Evolutionary conservation across 2,329 filamentous ascomycete species (phyloP).

Genomic region (Zymoseptoria crescenta): DNA sequence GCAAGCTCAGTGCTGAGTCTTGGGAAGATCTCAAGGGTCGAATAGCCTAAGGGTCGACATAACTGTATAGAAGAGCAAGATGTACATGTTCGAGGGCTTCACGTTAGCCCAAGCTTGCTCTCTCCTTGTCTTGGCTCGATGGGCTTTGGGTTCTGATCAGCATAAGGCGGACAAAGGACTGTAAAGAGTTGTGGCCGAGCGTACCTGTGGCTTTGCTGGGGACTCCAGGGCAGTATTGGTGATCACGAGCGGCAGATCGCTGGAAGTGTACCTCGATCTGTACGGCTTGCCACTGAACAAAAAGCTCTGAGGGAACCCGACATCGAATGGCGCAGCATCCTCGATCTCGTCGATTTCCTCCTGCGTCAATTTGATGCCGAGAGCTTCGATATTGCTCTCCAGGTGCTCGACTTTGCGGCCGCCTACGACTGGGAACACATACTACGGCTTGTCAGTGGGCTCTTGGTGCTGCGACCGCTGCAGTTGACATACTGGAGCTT

Average conservation of each 20-base stretch:
- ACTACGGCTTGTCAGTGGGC: not conserved
- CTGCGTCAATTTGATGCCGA: constrained; percentile 51
- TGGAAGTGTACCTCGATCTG: constrained; percentile 10
- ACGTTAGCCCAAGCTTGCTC: constrained; percentile 8
- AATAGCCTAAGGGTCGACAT: not conserved
- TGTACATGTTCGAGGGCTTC: not conserved
- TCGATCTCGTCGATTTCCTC: constrained; percentile 63
- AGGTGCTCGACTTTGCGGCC: constrained; percentile 63
- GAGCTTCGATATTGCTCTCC: constrained; percentile 60
- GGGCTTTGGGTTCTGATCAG: constrained; percentile 6
- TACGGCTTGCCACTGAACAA: constrained; percentile 15
- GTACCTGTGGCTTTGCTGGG: constrained; percentile 6
- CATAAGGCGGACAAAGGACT: not conserved
- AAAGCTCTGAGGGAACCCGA: constrained; percentile 25
- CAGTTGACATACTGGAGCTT: constrained; percentile 8
- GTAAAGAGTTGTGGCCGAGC: not conserved
- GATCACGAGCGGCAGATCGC: constrained; percentile 10
- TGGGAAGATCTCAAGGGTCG: constrained; percentile 26
- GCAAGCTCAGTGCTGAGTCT: constrained; percentile 18
- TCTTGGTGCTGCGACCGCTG: not conserved
- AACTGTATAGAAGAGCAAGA: not conserved
- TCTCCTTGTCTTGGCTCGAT: constrained; percentile 15
- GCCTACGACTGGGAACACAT: constrained; percentile 62
- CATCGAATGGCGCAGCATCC: constrained; percentile 51
- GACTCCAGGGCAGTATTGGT: constrained; percentile 12